Percentiles rank a stretch among this genome's conserved stretches.
Evolutionary conservation across 208 protist species (phyloP).

Genomic region (Leishmania tarentolae): DNA sequence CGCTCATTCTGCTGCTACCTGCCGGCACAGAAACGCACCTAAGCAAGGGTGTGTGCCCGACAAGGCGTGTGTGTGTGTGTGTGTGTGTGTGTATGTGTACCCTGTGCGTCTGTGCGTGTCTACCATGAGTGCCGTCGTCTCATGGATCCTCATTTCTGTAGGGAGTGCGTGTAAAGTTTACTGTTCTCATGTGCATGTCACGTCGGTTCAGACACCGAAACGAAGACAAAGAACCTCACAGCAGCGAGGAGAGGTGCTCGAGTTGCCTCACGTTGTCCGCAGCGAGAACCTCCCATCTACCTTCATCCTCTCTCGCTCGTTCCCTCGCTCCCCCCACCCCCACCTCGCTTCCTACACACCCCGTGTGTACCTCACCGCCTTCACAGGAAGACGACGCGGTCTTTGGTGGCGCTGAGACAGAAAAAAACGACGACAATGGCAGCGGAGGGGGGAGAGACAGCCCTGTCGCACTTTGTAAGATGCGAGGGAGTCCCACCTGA

Average conservation of each 20-base stretch:
- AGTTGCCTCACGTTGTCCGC: neutral
- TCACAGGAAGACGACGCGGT: neutral
- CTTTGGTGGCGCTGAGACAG: neutral
- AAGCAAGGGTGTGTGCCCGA: neutral
- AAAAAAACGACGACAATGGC: neutral
- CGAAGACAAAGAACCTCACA: neutral
- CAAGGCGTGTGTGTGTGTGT: neutral
- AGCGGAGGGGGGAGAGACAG: neutral
- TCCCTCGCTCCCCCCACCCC: neutral
- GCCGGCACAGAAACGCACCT: neutral
- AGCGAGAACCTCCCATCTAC: neutral
- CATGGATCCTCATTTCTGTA: neutral
- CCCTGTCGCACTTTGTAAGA: neutral
- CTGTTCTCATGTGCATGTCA: neutral
- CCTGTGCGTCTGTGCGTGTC: neutral
- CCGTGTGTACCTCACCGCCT: neutral
- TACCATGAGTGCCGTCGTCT: neutral
- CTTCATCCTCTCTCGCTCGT: too few species aligned
- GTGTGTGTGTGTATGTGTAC: conserved; percentile 4
- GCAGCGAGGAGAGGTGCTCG: neutral
- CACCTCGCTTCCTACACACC: neutral
- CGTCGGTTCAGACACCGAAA: neutral
- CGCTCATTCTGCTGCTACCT: neutral
- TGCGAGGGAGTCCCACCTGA: neutral
- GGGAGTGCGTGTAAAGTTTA: neutral